Evolutionary conservation across 352 stramenopile genomes (phyloP).

Genomic region (Albugo candida): DNA sequence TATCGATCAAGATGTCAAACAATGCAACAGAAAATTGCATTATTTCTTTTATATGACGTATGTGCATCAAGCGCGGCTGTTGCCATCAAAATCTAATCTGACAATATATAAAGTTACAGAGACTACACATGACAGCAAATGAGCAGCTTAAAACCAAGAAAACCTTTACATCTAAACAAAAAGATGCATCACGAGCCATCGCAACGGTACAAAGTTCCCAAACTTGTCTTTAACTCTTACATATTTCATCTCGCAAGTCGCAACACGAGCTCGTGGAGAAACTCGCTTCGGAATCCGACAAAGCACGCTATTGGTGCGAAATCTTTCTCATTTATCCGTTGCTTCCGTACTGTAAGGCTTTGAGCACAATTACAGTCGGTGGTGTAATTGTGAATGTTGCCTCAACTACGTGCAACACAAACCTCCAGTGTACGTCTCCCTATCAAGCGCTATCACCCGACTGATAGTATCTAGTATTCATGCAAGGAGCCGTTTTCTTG

Average conservation of each 20-base stretch:
- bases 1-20: too few relatives aligned
- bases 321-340: slow-evolving; percentile 48
- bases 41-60: too few relatives aligned
- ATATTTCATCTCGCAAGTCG: not conserved
- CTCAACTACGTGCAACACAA: slow-evolving; percentile 38
- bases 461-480: slow-evolving; percentile 18
- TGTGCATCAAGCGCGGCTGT: too few relatives aligned
- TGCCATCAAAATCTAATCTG: too few relatives aligned
- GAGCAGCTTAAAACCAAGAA: too few relatives aligned
- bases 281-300: slow-evolving; percentile 32
- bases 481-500: slow-evolving; percentile 40
- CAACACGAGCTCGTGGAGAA: slow-evolving; percentile 19
- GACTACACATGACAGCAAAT: too few relatives aligned
- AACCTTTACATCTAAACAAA: too few relatives aligned
- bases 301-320: slow-evolving; percentile 48
- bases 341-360: slow-evolving; percentile 26
- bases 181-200: too few relatives aligned
- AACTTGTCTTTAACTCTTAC: too few relatives aligned
- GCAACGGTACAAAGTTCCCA: too few relatives aligned
- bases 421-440: slow-evolving; percentile 27
- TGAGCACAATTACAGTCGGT: slow-evolving; percentile 39
- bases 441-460: slow-evolving; percentile 1
- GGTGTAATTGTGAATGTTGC: slow-evolving; percentile 52
- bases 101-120: too few relatives aligned
- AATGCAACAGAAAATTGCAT: too few relatives aligned